Percentiles rank a stretch among this genome's conserved stretches.
Conservation (phyloP, 768 basidiomycete genomes). For the Mycena filopes region DNA sequence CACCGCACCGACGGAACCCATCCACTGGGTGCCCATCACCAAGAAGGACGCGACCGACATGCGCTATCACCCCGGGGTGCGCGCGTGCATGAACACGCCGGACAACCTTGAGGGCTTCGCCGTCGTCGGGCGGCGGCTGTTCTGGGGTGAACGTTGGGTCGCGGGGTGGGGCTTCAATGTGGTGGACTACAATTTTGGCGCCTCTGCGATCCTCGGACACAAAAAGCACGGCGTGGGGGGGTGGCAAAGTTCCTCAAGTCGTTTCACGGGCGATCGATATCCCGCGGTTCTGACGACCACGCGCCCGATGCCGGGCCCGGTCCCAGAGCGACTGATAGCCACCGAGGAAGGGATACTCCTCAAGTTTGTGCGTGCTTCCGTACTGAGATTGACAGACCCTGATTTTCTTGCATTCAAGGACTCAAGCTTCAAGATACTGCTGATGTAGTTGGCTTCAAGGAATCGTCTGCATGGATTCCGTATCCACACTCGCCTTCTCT, state of each 20-base stretch:
- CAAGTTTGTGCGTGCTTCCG: constrained; percentile 5
- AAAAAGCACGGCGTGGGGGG: neutral
- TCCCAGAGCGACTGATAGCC: constrained; percentile 3
- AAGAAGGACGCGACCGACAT: neutral
- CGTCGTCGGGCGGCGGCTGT: constrained; percentile 18
- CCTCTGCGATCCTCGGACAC: neutral
- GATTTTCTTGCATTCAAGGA: neutral
- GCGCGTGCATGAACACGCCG: neutral
- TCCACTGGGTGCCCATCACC: constrained; percentile 14
- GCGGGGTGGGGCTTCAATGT: constrained; percentile 10
- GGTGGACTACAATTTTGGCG: constrained; percentile 19
- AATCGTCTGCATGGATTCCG: neutral
- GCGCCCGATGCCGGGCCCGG: neutral
- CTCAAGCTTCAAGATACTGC: constrained; percentile 1
- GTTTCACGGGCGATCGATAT: constrained; percentile 3
- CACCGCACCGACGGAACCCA: neutral
- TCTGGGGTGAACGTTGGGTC: constrained; percentile 10
- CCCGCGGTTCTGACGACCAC: neutral
- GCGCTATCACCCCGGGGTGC: neutral
- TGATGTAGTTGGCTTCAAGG: constrained; percentile 18
- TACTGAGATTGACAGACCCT: too few species aligned
- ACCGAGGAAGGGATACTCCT: constrained; percentile 21
- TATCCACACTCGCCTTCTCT: neutral
- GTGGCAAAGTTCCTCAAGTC: neutral
- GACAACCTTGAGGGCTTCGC: constrained; percentile 19